phyloP scores from a whole-genome alignment of 345 rosid genomes.

The Streptanthus diversifolius region DNA sequence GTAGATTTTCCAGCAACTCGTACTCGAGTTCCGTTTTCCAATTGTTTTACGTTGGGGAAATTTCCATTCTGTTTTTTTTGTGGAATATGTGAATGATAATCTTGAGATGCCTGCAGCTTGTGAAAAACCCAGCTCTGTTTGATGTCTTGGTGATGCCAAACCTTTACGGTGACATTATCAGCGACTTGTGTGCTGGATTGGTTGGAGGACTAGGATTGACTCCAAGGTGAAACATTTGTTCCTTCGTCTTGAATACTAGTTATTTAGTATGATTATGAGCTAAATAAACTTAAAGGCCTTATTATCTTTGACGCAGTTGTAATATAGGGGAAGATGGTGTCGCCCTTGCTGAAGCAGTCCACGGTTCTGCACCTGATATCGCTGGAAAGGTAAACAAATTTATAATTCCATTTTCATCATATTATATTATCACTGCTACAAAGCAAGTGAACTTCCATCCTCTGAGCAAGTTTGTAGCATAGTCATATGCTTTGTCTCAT shows the following conservation, averaged over 20 bases:
- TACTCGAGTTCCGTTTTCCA: background rate
- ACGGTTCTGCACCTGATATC: slow-evolving; percentile 99
- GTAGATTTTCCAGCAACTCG: background rate
- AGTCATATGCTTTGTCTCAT: background rate
- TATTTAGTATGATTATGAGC: background rate
- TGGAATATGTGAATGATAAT: slow-evolving; percentile 14
- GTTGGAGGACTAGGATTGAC: slow-evolving; percentile 97
- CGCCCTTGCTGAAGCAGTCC: slow-evolving; percentile 99
- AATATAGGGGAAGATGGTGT: slow-evolving; percentile 96
- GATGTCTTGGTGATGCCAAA: slow-evolving; percentile 99
- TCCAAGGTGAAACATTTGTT: slow-evolving; percentile 57
- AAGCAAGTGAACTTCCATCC: background rate
- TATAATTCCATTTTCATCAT: background rate
- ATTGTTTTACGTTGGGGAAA: background rate
- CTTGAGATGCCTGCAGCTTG: slow-evolving; percentile 58
- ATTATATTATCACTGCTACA: background rate
- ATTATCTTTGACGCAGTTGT: slow-evolving; percentile 53
- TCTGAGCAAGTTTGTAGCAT: background rate
- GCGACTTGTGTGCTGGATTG: slow-evolving; percentile 95
- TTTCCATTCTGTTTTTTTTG: background rate
- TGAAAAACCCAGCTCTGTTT: slow-evolving; percentile 95
- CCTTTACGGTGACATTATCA: slow-evolving; percentile 97
- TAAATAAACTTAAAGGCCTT: slow-evolving; percentile 3
- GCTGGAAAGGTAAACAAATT: slow-evolving; percentile 72
- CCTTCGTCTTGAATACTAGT: background rate